Evolutionary conservation across 2,329 filamentous ascomycete species (phyloP).

Genomic region (Alternaria atra): DNA sequence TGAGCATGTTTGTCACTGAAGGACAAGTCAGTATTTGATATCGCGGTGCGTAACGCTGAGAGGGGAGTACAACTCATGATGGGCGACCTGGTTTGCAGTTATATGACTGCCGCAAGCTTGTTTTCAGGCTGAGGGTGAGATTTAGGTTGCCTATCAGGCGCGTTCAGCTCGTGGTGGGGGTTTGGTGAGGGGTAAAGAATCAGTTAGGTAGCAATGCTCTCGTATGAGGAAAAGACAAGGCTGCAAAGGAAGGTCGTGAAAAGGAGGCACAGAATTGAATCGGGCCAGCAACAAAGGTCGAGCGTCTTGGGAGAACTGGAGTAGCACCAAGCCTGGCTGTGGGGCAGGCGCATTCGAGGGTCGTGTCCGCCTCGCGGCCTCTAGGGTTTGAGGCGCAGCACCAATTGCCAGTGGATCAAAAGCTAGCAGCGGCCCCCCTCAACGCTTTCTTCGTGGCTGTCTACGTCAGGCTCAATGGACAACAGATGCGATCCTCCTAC

Average conservation of each 20-base stretch:
- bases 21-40: constrained; percentile 23
- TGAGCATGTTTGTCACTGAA: constrained; percentile 86
- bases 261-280: constrained; percentile 26
- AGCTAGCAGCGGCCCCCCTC: constrained; percentile 9
- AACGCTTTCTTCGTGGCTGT: constrained; percentile 11
- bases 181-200: constrained; percentile 44
- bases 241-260: constrained; percentile 21
- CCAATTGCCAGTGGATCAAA: constrained; percentile 16
- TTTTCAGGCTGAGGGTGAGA: constrained; percentile 43
- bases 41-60: constrained; percentile 4
- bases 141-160: constrained; percentile 40
- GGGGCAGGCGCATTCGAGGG: constrained; percentile 36
- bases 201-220: constrained; percentile 30
- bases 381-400: constrained; percentile 32
- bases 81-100: constrained; percentile 36
- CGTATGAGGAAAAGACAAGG: constrained; percentile 21
- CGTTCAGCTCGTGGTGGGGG: constrained; percentile 40
- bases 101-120: constrained; percentile 36
- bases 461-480: constrained; percentile 20
- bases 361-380: constrained; percentile 37
- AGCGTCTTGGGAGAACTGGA: constrained; percentile 29
- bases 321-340: constrained; percentile 34
- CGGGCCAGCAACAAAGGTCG: constrained; percentile 26
- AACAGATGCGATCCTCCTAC: not conserved
- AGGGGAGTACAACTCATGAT: constrained; percentile 48